phyloP scores from a whole-genome alignment of 164 flowering plant genomes.

The Kingdonia uniflora region DNA sequence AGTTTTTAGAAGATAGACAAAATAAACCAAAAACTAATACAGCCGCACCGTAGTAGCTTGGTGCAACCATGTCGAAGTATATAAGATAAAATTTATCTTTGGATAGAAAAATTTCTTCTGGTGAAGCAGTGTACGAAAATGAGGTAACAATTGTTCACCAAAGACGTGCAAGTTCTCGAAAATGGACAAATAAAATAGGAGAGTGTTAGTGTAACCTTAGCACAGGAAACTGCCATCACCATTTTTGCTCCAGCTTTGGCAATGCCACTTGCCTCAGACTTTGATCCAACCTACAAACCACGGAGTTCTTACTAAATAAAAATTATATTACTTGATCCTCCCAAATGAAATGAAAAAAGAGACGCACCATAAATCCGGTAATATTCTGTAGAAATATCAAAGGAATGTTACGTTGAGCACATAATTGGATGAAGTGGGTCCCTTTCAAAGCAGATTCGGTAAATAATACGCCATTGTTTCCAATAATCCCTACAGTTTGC shows the following conservation, averaged over 20 bases:
- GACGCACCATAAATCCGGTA: conserved; percentile 88
- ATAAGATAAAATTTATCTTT: too few relatives aligned
- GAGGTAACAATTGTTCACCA: neutral
- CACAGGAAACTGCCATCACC: conserved; percentile 99
- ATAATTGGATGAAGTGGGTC: conserved; percentile 88
- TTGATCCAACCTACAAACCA: conserved; percentile 77
- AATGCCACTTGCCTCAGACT: conserved; percentile 92
- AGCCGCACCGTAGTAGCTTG: too few relatives aligned
- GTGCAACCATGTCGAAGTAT: too few relatives aligned
- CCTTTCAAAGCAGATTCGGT: conserved; percentile 97
- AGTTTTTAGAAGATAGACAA: too few relatives aligned
- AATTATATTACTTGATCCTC: neutral
- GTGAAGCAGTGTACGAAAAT: neutral
- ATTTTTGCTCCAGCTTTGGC: conserved; percentile 98
- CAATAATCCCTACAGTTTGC: conserved; percentile 86
- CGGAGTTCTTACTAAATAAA: too few relatives aligned
- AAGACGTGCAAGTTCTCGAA: neutral
- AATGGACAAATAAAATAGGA: neutral
- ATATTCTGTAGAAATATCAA: conserved; percentile 94
- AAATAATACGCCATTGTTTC: conserved; percentile 91
- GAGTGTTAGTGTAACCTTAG: conserved; percentile 47
- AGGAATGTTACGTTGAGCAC: conserved; percentile 91
- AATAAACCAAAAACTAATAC: too few relatives aligned
- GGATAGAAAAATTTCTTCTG: too few relatives aligned
- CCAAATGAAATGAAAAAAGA: neutral